Evolutionary conservation across 2,329 filamentous ascomycete genomes (phyloP), one percentile per base, ranked within the genome.

Genomic region (Alternaria sp.): DNA sequence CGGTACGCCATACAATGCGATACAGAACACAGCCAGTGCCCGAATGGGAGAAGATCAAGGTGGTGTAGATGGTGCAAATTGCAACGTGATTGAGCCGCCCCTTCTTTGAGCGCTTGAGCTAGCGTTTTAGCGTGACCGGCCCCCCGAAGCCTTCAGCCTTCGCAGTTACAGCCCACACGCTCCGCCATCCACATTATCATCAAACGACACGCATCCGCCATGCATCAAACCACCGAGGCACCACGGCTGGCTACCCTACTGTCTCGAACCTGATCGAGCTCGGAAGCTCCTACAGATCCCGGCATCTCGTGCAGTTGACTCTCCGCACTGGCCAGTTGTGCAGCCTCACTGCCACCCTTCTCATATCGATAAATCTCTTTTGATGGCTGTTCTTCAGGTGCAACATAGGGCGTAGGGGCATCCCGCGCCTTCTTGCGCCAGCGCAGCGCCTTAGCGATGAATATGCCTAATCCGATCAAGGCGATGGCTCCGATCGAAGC

Each of bases 401-500:
- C 21, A 12, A n/a, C 15, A 12, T 43, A 50, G 11, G 55, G 25
- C 8, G 43, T 25, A 21, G 46, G 17, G 7, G 43, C 26, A 8
- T 12, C 19, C 7, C 26, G 26, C 12, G 57, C 46, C 15, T n/a
- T 54, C 40, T 56, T 62, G 19, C 59, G 52, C 62, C 62, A 62
- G 45, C 57, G 59, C 56, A 67, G 23, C 17, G 62, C 65, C 51
- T 59, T 62, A n/a, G 23, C 43, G 0, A 65, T 44, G 15, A 65
- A 65, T 10, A 59, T n/a, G 10, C 62, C 62, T 12, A 65, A 10
- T 8, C 23, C 59, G 2, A 61, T 43, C 25, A 67, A 50, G 4
- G 43, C 50, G 9, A 65, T 47, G 32, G 36, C 59, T 54, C 59
- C 59, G 8, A 67, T 11, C 2, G 44, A 15, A 36, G 46, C 54